phyloP scores from a whole-genome alignment of 2,329 filamentous ascomycete genomes.

The Fusarium lateritium region DNA sequence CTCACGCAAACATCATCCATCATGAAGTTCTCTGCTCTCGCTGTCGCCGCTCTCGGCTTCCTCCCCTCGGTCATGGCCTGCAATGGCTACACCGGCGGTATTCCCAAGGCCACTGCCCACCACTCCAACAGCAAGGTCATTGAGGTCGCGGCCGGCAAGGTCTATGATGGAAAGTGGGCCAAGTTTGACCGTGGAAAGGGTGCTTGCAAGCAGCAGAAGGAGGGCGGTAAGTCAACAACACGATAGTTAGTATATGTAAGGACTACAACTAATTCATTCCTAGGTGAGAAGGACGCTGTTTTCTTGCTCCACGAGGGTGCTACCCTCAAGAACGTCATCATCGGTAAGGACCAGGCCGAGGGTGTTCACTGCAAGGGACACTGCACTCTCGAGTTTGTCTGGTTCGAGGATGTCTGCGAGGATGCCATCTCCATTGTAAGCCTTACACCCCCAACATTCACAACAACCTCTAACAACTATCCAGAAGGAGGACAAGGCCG shows the following conservation, averaged over 20 bases:
- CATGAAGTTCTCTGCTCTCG: conserved; percentile 28
- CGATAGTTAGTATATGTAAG: neutral
- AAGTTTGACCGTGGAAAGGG: conserved; percentile 56
- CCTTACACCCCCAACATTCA: neutral
- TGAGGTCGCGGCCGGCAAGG: conserved; percentile 49
- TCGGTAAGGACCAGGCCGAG: conserved; percentile 64
- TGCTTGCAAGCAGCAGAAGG: conserved; percentile 47
- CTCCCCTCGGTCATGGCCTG: conserved; percentile 46
- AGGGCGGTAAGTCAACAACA: conserved; percentile 40
- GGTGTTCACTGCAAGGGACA: conserved; percentile 65
- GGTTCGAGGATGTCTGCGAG: conserved; percentile 58
- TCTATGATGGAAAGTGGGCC: conserved; percentile 54
- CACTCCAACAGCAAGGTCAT: conserved; percentile 53
- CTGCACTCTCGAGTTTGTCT: conserved; percentile 58
- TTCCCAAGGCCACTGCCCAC: conserved; percentile 48
- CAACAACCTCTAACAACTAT: conserved; percentile 47
- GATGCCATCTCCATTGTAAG: conserved; percentile 53
- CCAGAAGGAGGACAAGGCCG: conserved; percentile 32
- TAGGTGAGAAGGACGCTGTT: conserved; percentile 58
- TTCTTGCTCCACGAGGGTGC: conserved; percentile 66
- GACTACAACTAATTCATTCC: neutral
- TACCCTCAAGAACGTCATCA: conserved; percentile 66
- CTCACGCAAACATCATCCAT: conserved; percentile 1
- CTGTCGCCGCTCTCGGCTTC: conserved; percentile 2
- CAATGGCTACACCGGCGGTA: conserved; percentile 49